Base-by-base conservation (phyloP, 2,329 filamentous ascomycete species). In the Dactylonectria estremocensis region DNA sequence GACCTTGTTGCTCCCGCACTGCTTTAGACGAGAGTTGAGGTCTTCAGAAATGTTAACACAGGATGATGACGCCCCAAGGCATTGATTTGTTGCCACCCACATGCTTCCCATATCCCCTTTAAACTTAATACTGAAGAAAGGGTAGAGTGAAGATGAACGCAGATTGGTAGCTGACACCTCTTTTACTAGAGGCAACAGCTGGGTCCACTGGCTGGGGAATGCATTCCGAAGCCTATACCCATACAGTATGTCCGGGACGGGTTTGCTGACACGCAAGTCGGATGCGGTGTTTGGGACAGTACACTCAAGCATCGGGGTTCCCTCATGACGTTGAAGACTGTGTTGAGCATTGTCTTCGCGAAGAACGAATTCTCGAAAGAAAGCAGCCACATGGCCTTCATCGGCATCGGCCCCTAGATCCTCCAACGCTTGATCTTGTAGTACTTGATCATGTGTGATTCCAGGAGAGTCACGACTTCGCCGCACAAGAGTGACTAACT, bases 41-140 rank as follows among this genome's bases (percentile, higher is more conserved):
- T n/a, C 14, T n/a, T 43, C 40, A 6, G 16, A 14, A n/a, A 7
- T 18, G 16, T 43, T 8, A 7, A 43, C 40, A n/a, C 40, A 43
- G 1, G 40, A n/a, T 5, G 40, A 64, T 1, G 79, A 74, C 0
- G 61, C 77, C 1, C 78, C 77, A 24, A 81, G 72, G 64, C 78
- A 80, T 70, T 82, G 76, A 63, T 83, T 83, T 3, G 77, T 80
- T 10, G 78, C 78, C 3, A 77, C 78, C 77, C 8, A 43, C 16
- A 43, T 5, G n/a, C 40, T 16, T 16, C 37, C 37, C 11, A 3
- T 16, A 13, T 16, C 11, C 11, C 24, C 24, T 28, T 28, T 28
- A 28, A 28, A 28, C 24, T 28, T 28, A 28, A 28, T 28, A 28
- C 7, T 28, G 24, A 28, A 28, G 24, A 28, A 28, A 28, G 24